Base-by-base conservation (phyloP, 2,329 filamentous ascomycete genomes). In the Neonectria faginata region DNA sequence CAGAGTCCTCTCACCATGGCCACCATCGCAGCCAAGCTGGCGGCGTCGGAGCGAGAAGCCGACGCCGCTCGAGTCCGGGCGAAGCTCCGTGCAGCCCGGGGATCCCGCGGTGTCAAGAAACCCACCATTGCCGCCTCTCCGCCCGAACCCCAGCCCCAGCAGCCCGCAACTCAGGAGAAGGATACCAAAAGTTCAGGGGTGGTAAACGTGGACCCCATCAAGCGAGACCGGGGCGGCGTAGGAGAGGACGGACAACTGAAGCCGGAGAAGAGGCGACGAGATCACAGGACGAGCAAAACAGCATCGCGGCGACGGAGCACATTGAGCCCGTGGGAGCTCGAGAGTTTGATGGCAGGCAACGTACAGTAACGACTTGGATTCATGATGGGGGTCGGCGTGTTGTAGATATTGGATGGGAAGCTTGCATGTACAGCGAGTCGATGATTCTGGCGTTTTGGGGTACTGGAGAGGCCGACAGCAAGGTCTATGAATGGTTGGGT, bases 281-380 rank as follows among this genome's bases (percentile, higher is more conserved):
- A 82, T 73, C 82, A 78, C 76, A 85, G 80, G 75, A 83, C 77
- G 72, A 88, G 75, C 77, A 90, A 81, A 80, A 82, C 77, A 9
- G 83, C 88, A 3, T 90, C 85, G 64, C 82, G 91, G 74, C 84
- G 92, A 74, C 85, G 92, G 76, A 93, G 91, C 73, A 94, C 92
- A 20, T 80, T 95, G 33, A 93, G 87, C 72, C 89, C 91, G 3
- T 91, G 90, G 83, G 92, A 95, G 78, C 79, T 94, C 74, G 86
- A 92, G 79, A 88, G 85, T 48, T 75, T 92, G 75, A 89, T 90
- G 57, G 70, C 79, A 3, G 84, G 84, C 6, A 73, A 71, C 73
- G 62, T 88, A 84, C 63, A 85, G 81, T 77, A 62, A 72, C 66
- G 45, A 53, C 65, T 18, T 61, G 60, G 65, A 33, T 59, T 62